phyloP scores from a whole-genome alignment of 2,329 filamentous ascomycete genomes.

The Neurospora crassa region DNA sequence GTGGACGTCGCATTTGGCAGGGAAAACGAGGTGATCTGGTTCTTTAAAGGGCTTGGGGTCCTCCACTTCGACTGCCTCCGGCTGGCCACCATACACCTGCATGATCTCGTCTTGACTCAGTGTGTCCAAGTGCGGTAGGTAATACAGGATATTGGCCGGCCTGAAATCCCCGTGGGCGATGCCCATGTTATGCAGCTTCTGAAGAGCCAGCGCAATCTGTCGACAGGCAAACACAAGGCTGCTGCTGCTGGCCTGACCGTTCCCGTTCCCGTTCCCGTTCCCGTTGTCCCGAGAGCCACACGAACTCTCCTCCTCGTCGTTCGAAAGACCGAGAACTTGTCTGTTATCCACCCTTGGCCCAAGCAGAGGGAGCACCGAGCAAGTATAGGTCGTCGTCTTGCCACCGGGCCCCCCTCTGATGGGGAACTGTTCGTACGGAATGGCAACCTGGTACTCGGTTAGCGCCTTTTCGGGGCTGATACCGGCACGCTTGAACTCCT shows the following conservation, averaged over 20 bases:
- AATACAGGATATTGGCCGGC: slow-evolving; percentile 2
- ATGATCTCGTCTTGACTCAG: not conserved
- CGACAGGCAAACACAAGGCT: not conserved
- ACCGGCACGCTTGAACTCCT: not conserved
- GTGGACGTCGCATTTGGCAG: not conserved
- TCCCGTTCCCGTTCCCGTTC: not conserved
- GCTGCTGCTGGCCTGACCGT: not conserved
- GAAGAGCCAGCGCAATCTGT: slow-evolving; percentile 2
- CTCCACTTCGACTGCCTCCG: not conserved
- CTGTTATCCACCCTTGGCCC: not conserved
- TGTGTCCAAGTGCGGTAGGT: not conserved
- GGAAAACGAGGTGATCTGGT: not conserved
- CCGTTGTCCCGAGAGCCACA: not conserved
- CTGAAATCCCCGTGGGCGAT: slow-evolving; percentile 9
- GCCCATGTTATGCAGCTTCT: slow-evolving; percentile 1
- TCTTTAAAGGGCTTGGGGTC: not conserved
- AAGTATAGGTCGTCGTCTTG: not conserved
- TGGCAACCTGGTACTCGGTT: not conserved
- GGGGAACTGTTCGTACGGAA: not conserved
- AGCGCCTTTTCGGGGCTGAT: not conserved
- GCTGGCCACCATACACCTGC: not conserved
- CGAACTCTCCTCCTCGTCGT: not conserved
- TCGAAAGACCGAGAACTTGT: not conserved
- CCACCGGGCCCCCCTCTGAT: not conserved
- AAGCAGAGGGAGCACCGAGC: not conserved